Evolutionary conservation across 2,329 filamentous ascomycete genomes (phyloP).

Genomic region (Pestalotiopsis sp.): DNA sequence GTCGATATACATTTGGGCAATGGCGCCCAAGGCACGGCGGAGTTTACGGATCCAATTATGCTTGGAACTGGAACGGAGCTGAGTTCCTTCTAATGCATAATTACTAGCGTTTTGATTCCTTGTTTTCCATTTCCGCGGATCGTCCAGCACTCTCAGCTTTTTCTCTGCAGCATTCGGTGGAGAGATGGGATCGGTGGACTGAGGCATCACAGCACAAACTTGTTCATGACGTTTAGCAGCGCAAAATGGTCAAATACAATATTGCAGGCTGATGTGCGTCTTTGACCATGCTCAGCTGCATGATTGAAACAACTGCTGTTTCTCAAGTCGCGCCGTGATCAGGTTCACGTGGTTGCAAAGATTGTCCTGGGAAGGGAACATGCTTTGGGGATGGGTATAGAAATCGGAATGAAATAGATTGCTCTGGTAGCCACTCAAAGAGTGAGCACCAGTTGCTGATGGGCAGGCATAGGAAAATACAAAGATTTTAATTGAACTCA

Average conservation of each 20-base stretch:
- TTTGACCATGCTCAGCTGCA: background rate
- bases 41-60: conserved; percentile 6
- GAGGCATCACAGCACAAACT: background rate
- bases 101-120: background rate
- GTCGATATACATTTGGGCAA: background rate
- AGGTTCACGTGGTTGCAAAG: background rate
- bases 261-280: background rate
- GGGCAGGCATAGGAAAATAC: background rate
- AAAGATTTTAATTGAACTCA: background rate
- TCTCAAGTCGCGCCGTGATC: background rate
- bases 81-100: conserved; percentile 12
- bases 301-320: background rate
- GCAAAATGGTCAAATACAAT: background rate
- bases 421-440: background rate
- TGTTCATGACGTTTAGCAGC: background rate
- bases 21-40: background rate
- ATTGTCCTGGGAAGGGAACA: background rate
- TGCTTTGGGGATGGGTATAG: conserved; percentile 1
- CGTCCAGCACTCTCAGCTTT: background rate
- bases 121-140: conserved; percentile 3
- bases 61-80: conserved; percentile 7
- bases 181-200: background rate
- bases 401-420: background rate
- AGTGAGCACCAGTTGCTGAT: no score
- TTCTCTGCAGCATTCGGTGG: background rate